Evolutionary conservation across 2,329 filamentous ascomycete genomes (phyloP).

Genomic region (Orbilia brochopaga): DNA sequence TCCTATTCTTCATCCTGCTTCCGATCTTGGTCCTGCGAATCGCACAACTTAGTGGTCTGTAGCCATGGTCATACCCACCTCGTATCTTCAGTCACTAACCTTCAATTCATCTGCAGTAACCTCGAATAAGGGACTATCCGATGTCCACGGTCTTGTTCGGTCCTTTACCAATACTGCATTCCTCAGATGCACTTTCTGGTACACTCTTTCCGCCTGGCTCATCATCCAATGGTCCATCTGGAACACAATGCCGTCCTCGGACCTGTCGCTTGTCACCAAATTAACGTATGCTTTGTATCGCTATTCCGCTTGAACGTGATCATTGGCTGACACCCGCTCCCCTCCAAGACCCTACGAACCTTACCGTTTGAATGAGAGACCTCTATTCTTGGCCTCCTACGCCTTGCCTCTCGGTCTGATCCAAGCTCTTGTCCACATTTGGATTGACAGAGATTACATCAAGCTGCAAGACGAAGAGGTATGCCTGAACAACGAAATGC

Average conservation of each 20-base stretch:
- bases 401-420: constrained; percentile 51
- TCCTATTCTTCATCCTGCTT: constrained; percentile 52
- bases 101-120: constrained; percentile 28
- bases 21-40: constrained; percentile 54
- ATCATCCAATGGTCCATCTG: constrained; percentile 53
- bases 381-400: constrained; percentile 53
- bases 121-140: constrained; percentile 51
- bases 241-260: constrained; percentile 49
- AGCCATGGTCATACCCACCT: background rate
- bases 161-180: constrained; percentile 50
- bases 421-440: constrained; percentile 53
- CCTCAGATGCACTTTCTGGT: constrained; percentile 52
- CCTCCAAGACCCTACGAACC: constrained; percentile 51
- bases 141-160: constrained; percentile 50
- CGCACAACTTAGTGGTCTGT: constrained; percentile 53
- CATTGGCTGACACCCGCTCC: background rate
- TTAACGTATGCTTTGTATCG: constrained; percentile 51
- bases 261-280: constrained; percentile 52
- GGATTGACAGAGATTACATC: constrained; percentile 52
- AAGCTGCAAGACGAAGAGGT: constrained; percentile 49
- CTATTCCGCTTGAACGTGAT: background rate
- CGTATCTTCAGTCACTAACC: background rate
- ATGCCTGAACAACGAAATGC: constrained; percentile 15
- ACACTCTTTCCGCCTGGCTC: constrained; percentile 53
- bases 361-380: constrained; percentile 53